Percentiles rank a stretch among this genome's conserved stretches.
Conservation (phyloP, 257 asterid species). For the Linaria vulgaris region DNA sequence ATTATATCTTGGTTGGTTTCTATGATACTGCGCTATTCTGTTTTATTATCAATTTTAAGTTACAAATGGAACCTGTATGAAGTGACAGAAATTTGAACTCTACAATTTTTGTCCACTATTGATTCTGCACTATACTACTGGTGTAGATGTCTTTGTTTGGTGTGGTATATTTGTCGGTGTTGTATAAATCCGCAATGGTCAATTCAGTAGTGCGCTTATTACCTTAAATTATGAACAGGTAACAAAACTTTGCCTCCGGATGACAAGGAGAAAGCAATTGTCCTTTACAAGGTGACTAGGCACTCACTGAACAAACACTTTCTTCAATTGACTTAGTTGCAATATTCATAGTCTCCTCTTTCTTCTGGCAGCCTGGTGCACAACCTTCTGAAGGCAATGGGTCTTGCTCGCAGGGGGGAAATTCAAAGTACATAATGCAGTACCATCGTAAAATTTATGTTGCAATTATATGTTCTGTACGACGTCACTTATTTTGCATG, state of each 20-base stretch:
- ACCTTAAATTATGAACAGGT: constrained; percentile 52
- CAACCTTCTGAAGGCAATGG: constrained; percentile 53
- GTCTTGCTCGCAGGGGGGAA: constrained; percentile 49
- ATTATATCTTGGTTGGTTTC: too few relatives aligned
- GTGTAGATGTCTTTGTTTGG: background rate
- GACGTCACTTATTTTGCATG: background rate
- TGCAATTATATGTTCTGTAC: constrained; percentile 27
- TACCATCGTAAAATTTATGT: constrained; percentile 11
- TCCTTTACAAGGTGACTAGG: constrained; percentile 70
- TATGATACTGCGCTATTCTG: too few relatives aligned
- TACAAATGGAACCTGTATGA: constrained; percentile 9
- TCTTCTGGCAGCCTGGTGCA: constrained; percentile 66
- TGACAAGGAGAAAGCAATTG: constrained; percentile 79
- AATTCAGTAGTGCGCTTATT: constrained; percentile 13
- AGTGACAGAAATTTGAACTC: constrained; percentile 2
- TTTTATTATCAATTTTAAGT: background rate
- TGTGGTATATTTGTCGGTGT: background rate
- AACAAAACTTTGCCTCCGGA: constrained; percentile 40
- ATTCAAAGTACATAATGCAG: constrained; percentile 62
- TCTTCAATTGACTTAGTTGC: constrained; percentile 8
- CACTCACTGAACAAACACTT: constrained; percentile 28
- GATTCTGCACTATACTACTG: constrained; percentile 18
- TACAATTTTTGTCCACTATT: constrained; percentile 2
- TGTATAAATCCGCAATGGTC: background rate
- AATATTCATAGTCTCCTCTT: constrained; percentile 20